Base-by-base conservation (phyloP, 192 early-diverging fungal genomes). In the Chytriomyces hyalinus region DNA sequence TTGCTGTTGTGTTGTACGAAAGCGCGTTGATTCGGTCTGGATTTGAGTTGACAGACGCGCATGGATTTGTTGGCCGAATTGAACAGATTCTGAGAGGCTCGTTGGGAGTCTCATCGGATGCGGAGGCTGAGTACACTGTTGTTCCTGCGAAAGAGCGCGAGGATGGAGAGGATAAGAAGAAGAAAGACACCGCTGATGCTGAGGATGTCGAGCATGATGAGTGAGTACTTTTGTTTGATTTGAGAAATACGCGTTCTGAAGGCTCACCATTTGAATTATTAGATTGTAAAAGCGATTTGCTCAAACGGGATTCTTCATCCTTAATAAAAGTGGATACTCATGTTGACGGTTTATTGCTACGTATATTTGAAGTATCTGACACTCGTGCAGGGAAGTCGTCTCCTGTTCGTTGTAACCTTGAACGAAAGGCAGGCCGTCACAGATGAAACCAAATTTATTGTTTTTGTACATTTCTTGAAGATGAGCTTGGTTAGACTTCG, bases 101-200 rank as follows among this genome's bases (percentile, higher is more conserved):
- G 22, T 49, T 88, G 24, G 81, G 81, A 9, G 85, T 87, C 5
- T 65, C 69, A 66, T 13, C 61, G 20, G 63, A 79, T 17, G 70
- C 24, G 28, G 69, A 78, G 53, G 81, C 85, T 5, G 78, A 83
- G 26, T 78, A 70, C 24, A 67, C 83, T 47, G 76, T 87, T 49
- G 61, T 71, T 26, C 76, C 72, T 1, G 86, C 83, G 11, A 68
- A 70, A n/a, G 82, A 82, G 53, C 86, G 91, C 17, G 89, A 92
- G 76, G 90, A 87, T 6, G 86, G 90, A 46, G 81, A 92, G 60
- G 86, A 92, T 74, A 36, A 36, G 36, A 36, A 36, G 36, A 36
- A 36, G 36, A 4, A 4, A 2, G 90, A 90, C 78, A 88, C 86
- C 73, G 89, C 90, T 6, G 88, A 90, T 24, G 83, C 75, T 0